Conservation (phyloP, 108 stramenopile species). For the Hondaea fermentalgiana region DNA sequence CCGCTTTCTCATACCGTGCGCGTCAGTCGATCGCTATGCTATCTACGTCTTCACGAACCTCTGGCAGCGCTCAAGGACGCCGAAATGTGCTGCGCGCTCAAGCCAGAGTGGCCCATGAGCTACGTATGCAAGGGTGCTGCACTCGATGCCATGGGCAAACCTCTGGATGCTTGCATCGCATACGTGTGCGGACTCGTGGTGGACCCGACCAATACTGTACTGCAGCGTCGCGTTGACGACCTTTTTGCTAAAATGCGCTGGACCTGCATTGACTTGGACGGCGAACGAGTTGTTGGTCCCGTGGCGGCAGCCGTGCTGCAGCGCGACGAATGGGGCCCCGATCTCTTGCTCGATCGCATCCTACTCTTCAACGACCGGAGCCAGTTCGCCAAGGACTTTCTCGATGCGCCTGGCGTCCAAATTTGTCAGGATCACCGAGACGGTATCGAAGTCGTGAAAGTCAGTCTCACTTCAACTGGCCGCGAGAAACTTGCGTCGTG, state of each 20-base stretch:
- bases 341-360: not conserved
- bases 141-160: not conserved
- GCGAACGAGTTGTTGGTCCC: not conserved
- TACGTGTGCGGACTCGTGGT: not conserved
- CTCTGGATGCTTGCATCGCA: not conserved
- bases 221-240: not conserved
- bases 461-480: not conserved
- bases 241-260: not conserved
- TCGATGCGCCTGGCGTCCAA: not conserved
- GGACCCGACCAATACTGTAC: not conserved
- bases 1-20: not conserved
- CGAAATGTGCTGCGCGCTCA: not conserved
- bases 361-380: not conserved
- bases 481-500: not conserved
- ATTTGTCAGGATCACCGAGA: not conserved
- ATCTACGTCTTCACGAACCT: not conserved
- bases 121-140: constrained; percentile 2
- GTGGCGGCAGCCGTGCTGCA: not conserved
- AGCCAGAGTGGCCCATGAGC: constrained; percentile 13
- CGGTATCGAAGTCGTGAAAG: not conserved
- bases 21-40: not conserved
- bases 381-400: not conserved
- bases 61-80: not conserved
- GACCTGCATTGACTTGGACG: not conserved
- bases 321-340: not conserved